Conservation (phyloP, 1,284 basidiomycete genomes). For the Neonothopanus nambi region DNA sequence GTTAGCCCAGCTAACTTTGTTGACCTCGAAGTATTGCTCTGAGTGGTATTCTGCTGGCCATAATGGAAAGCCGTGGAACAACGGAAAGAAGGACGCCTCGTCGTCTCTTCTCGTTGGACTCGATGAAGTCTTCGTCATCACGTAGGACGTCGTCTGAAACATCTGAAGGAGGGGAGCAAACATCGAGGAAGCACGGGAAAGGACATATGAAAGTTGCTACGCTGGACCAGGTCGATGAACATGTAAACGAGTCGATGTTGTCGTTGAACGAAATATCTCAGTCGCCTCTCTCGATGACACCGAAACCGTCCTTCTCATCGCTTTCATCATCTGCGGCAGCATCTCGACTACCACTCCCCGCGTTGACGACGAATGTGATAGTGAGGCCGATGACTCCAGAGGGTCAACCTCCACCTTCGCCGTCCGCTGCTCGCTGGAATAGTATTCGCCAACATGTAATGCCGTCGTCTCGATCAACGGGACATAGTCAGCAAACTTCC, state of each 20-base stretch:
- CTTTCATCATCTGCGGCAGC: conserved; percentile 5
- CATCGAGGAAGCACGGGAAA: conserved; percentile 15
- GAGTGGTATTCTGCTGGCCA: too few relatives aligned
- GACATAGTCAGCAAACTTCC: conserved; percentile 5
- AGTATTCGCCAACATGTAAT: conserved; percentile 54
- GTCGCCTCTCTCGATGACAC: conserved; percentile 5
- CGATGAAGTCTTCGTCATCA: conserved; percentile 27
- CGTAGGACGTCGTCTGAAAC: conserved; percentile 23
- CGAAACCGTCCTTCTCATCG: background rate
- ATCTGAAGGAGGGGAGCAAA: conserved; percentile 14
- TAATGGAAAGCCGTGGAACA: background rate
- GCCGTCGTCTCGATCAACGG: conserved; percentile 21
- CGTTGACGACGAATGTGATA: conserved; percentile 24
- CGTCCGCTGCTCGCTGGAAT: conserved; percentile 51
- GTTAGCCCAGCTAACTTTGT: too few relatives aligned
- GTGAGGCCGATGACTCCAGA: background rate
- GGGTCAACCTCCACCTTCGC: conserved; percentile 31
- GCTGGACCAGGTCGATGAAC: conserved; percentile 12
- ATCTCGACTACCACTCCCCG: conserved; percentile 9
- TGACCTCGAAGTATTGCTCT: too few relatives aligned
- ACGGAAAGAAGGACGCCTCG: conserved; percentile 22
- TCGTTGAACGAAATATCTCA: conserved; percentile 2
- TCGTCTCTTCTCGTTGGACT: conserved; percentile 40
- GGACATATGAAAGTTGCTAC: conserved; percentile 16
- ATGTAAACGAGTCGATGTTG: background rate